Conservation (phyloP, 2,329 filamentous ascomycete species). For the Raffaelea ambrosiae region DNA sequence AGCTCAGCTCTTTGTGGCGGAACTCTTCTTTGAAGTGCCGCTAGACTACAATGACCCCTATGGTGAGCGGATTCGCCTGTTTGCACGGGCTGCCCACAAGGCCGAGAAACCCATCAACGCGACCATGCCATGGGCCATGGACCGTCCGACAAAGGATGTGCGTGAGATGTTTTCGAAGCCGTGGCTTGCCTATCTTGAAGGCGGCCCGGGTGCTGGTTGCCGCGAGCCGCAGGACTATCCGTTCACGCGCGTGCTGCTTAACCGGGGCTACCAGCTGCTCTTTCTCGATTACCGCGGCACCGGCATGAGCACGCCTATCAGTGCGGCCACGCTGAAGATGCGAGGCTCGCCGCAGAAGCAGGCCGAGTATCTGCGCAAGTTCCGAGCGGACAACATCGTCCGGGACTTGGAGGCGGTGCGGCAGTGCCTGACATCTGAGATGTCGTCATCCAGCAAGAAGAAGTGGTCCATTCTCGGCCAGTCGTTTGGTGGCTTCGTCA, state of each 20-base stretch:
- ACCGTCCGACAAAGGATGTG: conserved; percentile 15
- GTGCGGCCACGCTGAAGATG: conserved; percentile 59
- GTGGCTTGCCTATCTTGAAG: conserved; percentile 68
- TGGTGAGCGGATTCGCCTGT: conserved; percentile 59
- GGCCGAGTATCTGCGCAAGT: conserved; percentile 71
- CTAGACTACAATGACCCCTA: conserved; percentile 62
- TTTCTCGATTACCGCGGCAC: conserved; percentile 89
- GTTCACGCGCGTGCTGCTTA: conserved; percentile 62
- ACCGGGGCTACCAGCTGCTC: conserved; percentile 76
- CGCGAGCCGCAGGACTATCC: conserved; percentile 63
- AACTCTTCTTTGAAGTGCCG: conserved; percentile 82
- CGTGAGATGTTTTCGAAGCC: conserved; percentile 31
- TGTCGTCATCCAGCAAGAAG: conserved; percentile 43
- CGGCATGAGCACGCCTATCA: conserved; percentile 74
- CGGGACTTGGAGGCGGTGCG: conserved; percentile 82
- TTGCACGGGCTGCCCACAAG: conserved; percentile 65
- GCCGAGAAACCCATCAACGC: conserved; percentile 53
- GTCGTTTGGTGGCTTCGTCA: conserved; percentile 85
- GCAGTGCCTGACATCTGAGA: conserved; percentile 60
- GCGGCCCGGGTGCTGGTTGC: conserved; percentile 76
- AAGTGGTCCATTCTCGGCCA: conserved; percentile 86
- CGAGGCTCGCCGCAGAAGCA: conserved; percentile 59
- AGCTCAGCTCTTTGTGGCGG: conserved; percentile 70
- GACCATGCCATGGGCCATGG: conserved; percentile 24
- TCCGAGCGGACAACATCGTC: conserved; percentile 86